Base-by-base conservation (phyloP, 345 rosid genomes). In the Erodium maritimum region DNA sequence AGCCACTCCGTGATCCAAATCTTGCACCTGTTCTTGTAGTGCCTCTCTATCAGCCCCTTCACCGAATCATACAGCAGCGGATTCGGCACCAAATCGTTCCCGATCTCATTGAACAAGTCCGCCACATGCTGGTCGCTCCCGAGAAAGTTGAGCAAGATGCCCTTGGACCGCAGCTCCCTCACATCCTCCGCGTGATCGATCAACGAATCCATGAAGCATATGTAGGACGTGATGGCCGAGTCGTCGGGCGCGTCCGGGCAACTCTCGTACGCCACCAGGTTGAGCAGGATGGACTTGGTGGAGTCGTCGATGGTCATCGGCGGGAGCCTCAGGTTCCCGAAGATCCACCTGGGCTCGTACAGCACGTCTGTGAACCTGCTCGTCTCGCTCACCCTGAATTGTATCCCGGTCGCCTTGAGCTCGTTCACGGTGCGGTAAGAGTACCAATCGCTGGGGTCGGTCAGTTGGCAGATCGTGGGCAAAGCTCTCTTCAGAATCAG, bases 161-260 rank as follows among this genome's bases (percentile, higher is more conserved):
- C 58, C 46, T 21, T 21, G 16, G 55, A 50, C 2, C 61, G 61
- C 57, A 65, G 19, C 69, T 19, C 69, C 55, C 21, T 42, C 1
- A 56, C 69, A 25, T 69, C 69, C 12, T 69, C 65, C 1, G 51
- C 62, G 1, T 55, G 63, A 16, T 48, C 65, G 29, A 65, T 60
- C 14, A 69, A 21, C 4, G 69, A 51, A 45, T 60, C 34, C 20
- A 69, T 33, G 23, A 65, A 61, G 57, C 61, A 65, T 17, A 69
- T 21, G 51, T 60, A 65, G 17, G 73, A 69, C 10, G 59, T 60
- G 5, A 58, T 45, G 7, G 21, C 45, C 0, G 55, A 24, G 20
- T 59, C 53, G 8, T 17, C 5, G 4, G 45, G 34, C 10, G 22
- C 6, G 25, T 37, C 48, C 1, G 50, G 50, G 48, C 55, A 55